A percentile compares a stretch with the other conserved stretches of the same genome.
Conservation (phyloP, 2,329 filamentous ascomycete genomes). For the Cytospora piceae region DNA sequence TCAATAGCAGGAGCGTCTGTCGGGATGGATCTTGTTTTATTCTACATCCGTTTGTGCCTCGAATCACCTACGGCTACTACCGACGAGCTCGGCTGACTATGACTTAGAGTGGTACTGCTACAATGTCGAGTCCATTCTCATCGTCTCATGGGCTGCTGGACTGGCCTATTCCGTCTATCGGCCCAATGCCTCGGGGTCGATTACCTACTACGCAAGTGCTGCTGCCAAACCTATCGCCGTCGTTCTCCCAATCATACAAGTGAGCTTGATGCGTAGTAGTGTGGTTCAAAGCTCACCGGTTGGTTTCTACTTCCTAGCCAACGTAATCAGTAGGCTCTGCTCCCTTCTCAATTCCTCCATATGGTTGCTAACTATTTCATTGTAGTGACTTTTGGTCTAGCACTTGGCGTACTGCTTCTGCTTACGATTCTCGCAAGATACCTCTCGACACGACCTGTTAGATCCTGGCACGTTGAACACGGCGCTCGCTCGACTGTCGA, state of each 20-base stretch:
- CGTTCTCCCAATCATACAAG: slow-evolving; percentile 41
- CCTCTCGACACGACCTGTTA: slow-evolving; percentile 42
- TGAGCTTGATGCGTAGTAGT: slow-evolving; percentile 40
- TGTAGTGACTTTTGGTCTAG: slow-evolving; percentile 46
- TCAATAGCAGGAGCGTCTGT: slow-evolving; percentile 47
- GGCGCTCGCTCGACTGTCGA: slow-evolving; percentile 32
- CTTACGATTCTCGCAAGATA: slow-evolving; percentile 47
- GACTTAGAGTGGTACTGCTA: slow-evolving; percentile 53
- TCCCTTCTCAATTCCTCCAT: too few relatives aligned
- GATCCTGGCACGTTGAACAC: slow-evolving; percentile 40
- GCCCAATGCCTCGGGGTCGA: slow-evolving; percentile 34
- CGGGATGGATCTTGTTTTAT: slow-evolving; percentile 48
- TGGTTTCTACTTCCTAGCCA: slow-evolving; percentile 42
- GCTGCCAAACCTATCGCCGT: slow-evolving; percentile 43
- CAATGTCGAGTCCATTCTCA: slow-evolving; percentile 51
- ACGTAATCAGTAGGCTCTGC: slow-evolving; percentile 43
- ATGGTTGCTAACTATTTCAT: background rate
- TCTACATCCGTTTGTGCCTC: slow-evolving; percentile 50
- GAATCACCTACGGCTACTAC: too few relatives aligned
- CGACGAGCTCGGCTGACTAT: slow-evolving; percentile 25
- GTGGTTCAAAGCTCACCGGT: slow-evolving; percentile 36
- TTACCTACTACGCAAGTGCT: slow-evolving; percentile 33
- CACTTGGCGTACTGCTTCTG: slow-evolving; percentile 42
- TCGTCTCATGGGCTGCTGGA: slow-evolving; percentile 49
- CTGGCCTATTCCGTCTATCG: slow-evolving; percentile 44